Conservation (phyloP, 306 rosid species). For the Geum urbanum region DNA sequence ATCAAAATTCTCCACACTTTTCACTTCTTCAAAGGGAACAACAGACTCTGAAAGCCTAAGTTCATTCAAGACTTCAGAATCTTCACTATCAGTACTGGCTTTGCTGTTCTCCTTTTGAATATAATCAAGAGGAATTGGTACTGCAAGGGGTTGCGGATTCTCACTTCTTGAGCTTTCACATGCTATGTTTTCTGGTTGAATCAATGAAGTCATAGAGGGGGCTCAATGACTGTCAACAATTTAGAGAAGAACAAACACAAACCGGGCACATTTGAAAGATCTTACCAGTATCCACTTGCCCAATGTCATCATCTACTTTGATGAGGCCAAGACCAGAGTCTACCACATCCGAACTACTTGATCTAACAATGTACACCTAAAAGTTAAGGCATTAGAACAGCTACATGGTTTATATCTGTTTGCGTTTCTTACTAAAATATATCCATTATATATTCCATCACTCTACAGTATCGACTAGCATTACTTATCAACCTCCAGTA, state of each 20-base stretch:
- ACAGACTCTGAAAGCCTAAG: constrained; percentile 33
- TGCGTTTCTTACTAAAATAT: background rate
- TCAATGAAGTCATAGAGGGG: background rate
- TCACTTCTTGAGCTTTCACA: constrained; percentile 8
- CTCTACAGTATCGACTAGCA: background rate
- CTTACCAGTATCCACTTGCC: constrained; percentile 25
- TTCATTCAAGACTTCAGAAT: constrained; percentile 28
- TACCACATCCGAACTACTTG: constrained; percentile 30
- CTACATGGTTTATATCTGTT: background rate
- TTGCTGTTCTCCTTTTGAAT: background rate
- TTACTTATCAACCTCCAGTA: background rate
- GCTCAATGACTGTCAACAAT: background rate
- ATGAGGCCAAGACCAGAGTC: constrained; percentile 45
- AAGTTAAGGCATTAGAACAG: background rate
- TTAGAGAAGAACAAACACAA: background rate
- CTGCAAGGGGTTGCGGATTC: no score
- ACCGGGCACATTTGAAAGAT: constrained; percentile 5
- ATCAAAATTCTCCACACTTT: constrained; percentile 34
- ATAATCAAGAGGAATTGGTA: constrained; percentile 16
- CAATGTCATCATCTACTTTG: constrained; percentile 21
- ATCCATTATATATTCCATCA: background rate
- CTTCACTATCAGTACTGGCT: constrained; percentile 21
- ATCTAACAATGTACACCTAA: constrained; percentile 55
- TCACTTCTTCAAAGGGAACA: constrained; percentile 37
- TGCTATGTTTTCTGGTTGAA: constrained; percentile 15